Evolutionary conservation across 441 rosid species (phyloP).

Genomic region (Adansonia madagascariensis): DNA sequence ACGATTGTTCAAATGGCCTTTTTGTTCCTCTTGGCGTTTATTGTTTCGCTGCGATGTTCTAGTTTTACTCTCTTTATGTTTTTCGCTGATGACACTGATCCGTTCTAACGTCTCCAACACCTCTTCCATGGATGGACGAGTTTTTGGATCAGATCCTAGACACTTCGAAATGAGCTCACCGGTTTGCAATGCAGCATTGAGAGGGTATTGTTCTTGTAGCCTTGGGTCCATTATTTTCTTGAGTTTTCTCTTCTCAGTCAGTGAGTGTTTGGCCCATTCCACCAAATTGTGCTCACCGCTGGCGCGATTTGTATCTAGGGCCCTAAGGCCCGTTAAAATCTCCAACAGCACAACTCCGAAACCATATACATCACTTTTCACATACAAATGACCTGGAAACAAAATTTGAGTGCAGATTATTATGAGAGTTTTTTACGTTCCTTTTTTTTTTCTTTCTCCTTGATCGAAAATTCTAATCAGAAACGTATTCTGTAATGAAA

Average conservation of each 20-base stretch:
- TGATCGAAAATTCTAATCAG: not conserved
- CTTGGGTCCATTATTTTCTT: constrained; percentile 71
- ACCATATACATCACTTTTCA: constrained; percentile 85
- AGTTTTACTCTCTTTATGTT: constrained; percentile 35
- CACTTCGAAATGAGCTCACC: constrained; percentile 61
- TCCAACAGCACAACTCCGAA: constrained; percentile 88
- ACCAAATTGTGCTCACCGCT: constrained; percentile 47
- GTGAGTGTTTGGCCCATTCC: constrained; percentile 60
- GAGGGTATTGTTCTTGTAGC: constrained; percentile 58
- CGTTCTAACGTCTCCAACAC: constrained; percentile 47
- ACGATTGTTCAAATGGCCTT: not conserved
- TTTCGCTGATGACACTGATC: constrained; percentile 39
- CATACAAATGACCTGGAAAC: constrained; percentile 72
- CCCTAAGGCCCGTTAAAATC: constrained; percentile 66
- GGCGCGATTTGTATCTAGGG: constrained; percentile 65
- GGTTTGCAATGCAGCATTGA: constrained; percentile 45
- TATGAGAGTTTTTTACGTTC: not conserved
- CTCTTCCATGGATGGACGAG: constrained; percentile 73
- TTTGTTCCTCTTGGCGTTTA: not conserved
- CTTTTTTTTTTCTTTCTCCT: not conserved
- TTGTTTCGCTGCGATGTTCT: not conserved
- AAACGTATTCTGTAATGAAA: too few species aligned
- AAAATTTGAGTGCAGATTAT: too few species aligned
- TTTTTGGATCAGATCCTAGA: constrained; percentile 61
- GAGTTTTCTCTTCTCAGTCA: constrained; percentile 51